phyloP scores from a whole-genome alignment of 106 monocot species.

The Agapanthus africanus region DNA sequence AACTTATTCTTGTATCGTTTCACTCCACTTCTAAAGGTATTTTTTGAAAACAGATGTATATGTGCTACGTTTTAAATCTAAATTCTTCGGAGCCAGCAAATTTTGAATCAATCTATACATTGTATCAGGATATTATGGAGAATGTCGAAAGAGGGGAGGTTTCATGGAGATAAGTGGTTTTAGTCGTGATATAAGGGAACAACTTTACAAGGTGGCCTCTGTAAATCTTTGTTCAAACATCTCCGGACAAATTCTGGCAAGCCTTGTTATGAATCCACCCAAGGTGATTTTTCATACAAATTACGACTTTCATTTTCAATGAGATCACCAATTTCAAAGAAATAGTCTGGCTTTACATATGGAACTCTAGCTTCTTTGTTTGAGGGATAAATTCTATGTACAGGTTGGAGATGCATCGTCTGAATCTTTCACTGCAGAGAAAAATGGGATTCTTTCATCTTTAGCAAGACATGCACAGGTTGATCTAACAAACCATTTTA shows the following conservation, averaged over 20 bases:
- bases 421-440: conserved; percentile 35
- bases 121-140: conserved; percentile 45
- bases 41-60: too few species aligned
- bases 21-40: conserved; percentile 7
- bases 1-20: conserved; percentile 4
- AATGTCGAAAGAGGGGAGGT: conserved; percentile 71
- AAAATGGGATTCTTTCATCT: conserved; percentile 37
- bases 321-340: background rate
- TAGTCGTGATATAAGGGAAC: conserved; percentile 37
- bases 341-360: background rate
- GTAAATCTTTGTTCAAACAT: conserved; percentile 65
- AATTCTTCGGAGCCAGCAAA: too few species aligned
- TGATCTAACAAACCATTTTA: too few species aligned
- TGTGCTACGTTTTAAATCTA: too few species aligned
- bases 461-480: conserved; percentile 57
- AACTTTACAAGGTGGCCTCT: conserved; percentile 66
- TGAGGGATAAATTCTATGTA: background rate
- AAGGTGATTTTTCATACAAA: conserved; percentile 28
- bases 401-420: conserved; percentile 54
- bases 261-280: conserved; percentile 73
- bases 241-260: conserved; percentile 57
- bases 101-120: too few species aligned
- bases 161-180: conserved; percentile 69
- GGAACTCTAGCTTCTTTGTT: background rate
- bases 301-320: too few species aligned